Percentiles rank a stretch among this genome's conserved stretches.
phyloP scores from a whole-genome alignment of 257 asterid genomes.

The Nicotiana knightiana region DNA sequence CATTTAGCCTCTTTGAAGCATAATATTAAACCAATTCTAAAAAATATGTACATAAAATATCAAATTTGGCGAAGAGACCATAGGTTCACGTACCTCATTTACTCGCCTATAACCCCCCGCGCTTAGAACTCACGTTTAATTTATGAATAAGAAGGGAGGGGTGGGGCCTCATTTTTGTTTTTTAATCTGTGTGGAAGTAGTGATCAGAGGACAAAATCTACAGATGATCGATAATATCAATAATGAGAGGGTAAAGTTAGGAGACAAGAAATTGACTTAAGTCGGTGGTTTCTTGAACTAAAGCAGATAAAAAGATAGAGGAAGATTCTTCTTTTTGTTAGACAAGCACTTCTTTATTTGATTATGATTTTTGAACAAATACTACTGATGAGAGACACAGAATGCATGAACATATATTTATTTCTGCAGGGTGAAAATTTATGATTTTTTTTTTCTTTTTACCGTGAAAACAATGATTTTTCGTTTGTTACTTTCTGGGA shows the following conservation, averaged over 20 bases:
- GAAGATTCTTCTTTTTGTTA: neutral
- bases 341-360: neutral
- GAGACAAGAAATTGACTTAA: neutral
- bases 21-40: too few species aligned
- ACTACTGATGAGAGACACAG: neutral
- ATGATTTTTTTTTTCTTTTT: neutral
- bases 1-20: too few species aligned
- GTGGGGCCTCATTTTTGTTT: too few species aligned
- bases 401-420: neutral
- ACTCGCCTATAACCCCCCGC: too few species aligned
- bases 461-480: neutral
- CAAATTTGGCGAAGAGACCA: too few species aligned
- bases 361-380: neutral
- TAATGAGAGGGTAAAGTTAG: neutral
- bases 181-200: neutral
- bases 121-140: too few species aligned
- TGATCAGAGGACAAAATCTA: neutral
- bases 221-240: neutral
- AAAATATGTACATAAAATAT: too few species aligned
- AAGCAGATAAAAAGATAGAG: neutral
- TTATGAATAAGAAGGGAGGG: too few species aligned
- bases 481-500: neutral
- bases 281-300: neutral
- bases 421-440: too few species aligned
- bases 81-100: too few species aligned